These are phyloP conservation scores for Thielaviopsis euricoi DNA, from an alignment of 2,329 filamentous ascomycete species.

Conservation along the genomic window DNA sequence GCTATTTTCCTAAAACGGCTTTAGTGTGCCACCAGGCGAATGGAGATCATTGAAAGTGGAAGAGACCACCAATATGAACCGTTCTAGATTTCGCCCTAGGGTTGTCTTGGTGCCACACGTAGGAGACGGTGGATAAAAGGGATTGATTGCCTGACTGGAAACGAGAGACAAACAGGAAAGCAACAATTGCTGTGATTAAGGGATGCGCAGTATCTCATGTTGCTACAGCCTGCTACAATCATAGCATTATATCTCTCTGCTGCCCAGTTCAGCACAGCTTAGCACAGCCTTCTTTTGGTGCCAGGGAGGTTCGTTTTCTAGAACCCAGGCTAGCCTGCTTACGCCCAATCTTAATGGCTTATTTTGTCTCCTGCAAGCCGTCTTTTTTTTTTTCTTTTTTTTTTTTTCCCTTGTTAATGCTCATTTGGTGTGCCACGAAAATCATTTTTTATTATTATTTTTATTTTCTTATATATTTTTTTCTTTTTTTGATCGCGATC, in stretches of 20 bases:
- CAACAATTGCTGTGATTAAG: not conserved
- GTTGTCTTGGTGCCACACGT: not conserved
- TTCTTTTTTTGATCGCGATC: not conserved
- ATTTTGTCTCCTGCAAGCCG: not conserved
- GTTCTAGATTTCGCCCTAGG: not conserved
- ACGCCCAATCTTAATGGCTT: no score
- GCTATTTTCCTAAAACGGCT: conserved; percentile 3
- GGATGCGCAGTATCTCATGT: not conserved
- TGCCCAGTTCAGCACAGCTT: no score
- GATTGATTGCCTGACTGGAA: not conserved
- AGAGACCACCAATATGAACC: not conserved
- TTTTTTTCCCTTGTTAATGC: not conserved
- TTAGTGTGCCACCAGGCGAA: not conserved
- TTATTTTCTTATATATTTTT: no score
- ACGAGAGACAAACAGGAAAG: not conserved
- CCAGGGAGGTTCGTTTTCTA: not conserved
- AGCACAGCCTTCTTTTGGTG: not conserved
- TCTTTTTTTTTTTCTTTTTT: not conserved
- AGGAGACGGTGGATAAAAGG: not conserved
- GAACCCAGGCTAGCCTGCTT: not conserved
- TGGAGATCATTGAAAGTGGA: conserved; percentile 1
- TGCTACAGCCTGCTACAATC: not conserved
- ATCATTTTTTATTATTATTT: not conserved
- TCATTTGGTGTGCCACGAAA: not conserved
- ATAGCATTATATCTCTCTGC: no score